Conservation (phyloP, 2,329 filamentous ascomycete species). For the Pleochaeta shiraiana region DNA sequence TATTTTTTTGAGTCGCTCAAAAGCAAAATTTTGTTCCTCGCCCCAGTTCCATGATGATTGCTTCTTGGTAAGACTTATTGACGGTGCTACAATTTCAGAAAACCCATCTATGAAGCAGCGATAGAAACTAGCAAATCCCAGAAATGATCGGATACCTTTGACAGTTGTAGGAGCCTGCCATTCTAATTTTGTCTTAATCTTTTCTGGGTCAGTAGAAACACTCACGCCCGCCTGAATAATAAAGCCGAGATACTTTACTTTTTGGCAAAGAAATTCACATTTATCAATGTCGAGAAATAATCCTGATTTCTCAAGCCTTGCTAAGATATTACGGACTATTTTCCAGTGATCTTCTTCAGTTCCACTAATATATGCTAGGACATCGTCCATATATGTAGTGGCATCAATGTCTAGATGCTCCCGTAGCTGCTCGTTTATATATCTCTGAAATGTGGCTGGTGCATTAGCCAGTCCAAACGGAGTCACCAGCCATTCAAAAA, state of each 20-base stretch:
- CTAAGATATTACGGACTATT: background rate
- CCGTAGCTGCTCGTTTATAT: background rate
- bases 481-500: too few species aligned
- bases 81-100: background rate
- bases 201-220: background rate
- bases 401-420: background rate
- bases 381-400: background rate
- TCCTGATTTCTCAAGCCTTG: background rate
- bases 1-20: background rate
- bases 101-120: background rate
- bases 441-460: background rate
- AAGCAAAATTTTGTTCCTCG: background rate
- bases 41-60: background rate
- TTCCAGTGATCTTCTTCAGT: background rate
- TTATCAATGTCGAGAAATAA: too few species aligned
- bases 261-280: background rate
- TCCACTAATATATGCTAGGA: background rate
- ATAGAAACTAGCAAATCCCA: too few species aligned
- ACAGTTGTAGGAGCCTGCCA: background rate
- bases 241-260: background rate
- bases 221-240: background rate
- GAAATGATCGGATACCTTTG: background rate
- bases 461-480: too few species aligned
- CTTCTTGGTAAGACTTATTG: background rate
- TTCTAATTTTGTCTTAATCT: background rate